Percentiles rank a stretch among this genome's conserved stretches.
Evolutionary conservation across 2,329 filamentous ascomycete genomes (phyloP).

Genomic region (Sclerotinia glacialis): DNA sequence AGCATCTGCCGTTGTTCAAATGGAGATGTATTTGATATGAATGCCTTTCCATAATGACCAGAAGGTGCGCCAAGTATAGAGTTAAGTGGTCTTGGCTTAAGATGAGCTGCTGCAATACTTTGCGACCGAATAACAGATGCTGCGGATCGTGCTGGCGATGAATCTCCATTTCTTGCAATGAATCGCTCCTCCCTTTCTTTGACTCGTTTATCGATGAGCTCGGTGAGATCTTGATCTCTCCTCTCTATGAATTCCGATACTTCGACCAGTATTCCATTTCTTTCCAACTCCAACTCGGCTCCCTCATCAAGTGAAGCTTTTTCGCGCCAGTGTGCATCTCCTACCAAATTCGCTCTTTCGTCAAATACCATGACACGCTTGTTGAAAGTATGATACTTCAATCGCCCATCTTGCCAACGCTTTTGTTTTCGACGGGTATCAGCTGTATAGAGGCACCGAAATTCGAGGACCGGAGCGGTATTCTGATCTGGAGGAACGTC

Average conservation of each 20-base stretch:
- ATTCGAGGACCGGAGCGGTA: constrained; percentile 77
- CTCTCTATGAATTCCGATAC: constrained; percentile 72
- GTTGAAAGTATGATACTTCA: constrained; percentile 90
- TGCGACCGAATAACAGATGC: constrained; percentile 26
- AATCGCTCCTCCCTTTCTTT: constrained; percentile 54
- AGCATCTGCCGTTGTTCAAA: constrained; percentile 56
- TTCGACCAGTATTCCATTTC: constrained; percentile 72
- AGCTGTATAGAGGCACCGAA: constrained; percentile 80
- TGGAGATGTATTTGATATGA: constrained; percentile 58
- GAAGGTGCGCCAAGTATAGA: constrained; percentile 59
- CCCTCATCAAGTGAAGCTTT: constrained; percentile 70
- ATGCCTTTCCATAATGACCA: constrained; percentile 60
- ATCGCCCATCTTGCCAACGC: constrained; percentile 86
- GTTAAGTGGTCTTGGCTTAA: constrained; percentile 58
- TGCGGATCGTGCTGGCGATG: constrained; percentile 36
- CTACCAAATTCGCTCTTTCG: constrained; percentile 73
- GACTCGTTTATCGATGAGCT: constrained; percentile 67
- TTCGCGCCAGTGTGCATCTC: constrained; percentile 78
- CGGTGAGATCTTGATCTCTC: constrained; percentile 73
- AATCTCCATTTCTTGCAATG: constrained; percentile 39
- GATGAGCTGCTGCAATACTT: constrained; percentile 43
- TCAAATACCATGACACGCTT: constrained; percentile 89
- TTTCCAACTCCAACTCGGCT: constrained; percentile 77
- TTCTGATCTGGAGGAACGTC: constrained; percentile 40
- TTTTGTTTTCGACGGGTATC: constrained; percentile 86